Conservation (phyloP, 2,329 filamentous ascomycete species). For the Botryotinia globosa region DNA sequence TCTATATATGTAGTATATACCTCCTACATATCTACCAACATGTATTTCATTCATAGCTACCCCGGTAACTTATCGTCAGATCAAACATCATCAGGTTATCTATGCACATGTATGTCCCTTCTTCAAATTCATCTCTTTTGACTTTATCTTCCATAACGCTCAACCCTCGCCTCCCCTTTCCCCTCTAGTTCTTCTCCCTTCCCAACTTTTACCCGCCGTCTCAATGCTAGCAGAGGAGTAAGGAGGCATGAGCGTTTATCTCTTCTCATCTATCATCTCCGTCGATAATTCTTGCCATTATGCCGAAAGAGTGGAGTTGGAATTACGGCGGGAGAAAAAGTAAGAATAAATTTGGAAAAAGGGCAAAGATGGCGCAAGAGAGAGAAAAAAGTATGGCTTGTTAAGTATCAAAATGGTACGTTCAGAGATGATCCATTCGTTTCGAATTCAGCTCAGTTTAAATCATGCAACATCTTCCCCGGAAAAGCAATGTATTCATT, state of each 20-base stretch:
- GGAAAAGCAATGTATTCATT: conserved; percentile 4
- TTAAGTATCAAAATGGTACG: background rate
- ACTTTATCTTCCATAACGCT: background rate
- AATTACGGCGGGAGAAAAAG: background rate
- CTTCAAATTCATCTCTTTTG: background rate
- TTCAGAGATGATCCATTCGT: background rate
- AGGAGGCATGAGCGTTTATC: background rate
- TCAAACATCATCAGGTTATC: background rate
- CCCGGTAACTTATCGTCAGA: background rate
- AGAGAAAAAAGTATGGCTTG: background rate
- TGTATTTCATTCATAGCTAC: background rate
- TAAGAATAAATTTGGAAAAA: background rate
- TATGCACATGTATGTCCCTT: background rate
- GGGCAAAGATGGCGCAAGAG: background rate
- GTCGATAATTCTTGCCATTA: background rate
- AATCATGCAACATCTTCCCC: background rate
- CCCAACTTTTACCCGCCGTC: background rate
- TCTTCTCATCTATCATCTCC: background rate
- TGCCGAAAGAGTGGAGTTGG: background rate
- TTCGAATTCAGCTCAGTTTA: background rate
- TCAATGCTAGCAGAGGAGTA: background rate
- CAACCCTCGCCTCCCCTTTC: background rate
- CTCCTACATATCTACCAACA: background rate
- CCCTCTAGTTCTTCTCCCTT: conserved; percentile 1
- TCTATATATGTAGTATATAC: background rate